Evolutionary conservation across 169 alveolate genomes (phyloP).

Genomic region (Cryptosporidium canis): DNA sequence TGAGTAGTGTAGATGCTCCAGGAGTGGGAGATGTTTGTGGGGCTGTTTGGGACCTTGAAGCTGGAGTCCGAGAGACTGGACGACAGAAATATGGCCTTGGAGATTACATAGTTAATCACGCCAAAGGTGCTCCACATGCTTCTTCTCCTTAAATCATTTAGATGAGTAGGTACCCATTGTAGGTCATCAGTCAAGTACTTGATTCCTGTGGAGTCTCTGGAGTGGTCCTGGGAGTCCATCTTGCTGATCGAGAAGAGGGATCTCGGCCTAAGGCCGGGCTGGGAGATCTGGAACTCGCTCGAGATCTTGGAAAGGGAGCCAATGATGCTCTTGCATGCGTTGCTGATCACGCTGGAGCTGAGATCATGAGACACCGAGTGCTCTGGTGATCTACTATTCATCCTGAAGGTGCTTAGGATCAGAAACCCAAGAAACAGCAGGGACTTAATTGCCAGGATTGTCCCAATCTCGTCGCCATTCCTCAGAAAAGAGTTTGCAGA

Average conservation of each 20-base stretch:
- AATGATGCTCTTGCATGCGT: conserved; percentile 10
- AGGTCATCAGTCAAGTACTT: neutral
- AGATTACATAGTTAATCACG: conserved; percentile 31
- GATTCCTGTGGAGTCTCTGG: neutral
- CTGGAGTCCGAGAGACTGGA: neutral
- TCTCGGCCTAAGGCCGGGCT: conserved; percentile 25
- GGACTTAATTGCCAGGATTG: neutral
- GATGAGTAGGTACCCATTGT: neutral
- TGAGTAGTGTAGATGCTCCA: conserved; percentile 12
- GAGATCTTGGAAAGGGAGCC: conserved; percentile 1
- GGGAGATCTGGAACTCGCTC: conserved; percentile 8
- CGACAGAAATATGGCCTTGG: neutral
- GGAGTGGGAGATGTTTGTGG: neutral
- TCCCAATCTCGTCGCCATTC: conserved; percentile 20
- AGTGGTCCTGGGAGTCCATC: neutral
- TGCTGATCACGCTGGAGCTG: neutral
- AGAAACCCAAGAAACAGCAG: conserved; percentile 5
- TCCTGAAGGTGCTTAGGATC: neutral
- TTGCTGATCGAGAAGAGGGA: conserved; percentile 19
- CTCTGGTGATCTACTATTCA: neutral
- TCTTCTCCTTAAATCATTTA: neutral
- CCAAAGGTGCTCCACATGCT: neutral
- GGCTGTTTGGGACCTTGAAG: neutral
- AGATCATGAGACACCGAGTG: neutral
- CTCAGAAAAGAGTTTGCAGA: conserved; percentile 35